Percentiles rank a stretch among this genome's conserved stretches.
Conservation (phyloP, 129 eudicot species). For the Helianthus tuberosus region DNA sequence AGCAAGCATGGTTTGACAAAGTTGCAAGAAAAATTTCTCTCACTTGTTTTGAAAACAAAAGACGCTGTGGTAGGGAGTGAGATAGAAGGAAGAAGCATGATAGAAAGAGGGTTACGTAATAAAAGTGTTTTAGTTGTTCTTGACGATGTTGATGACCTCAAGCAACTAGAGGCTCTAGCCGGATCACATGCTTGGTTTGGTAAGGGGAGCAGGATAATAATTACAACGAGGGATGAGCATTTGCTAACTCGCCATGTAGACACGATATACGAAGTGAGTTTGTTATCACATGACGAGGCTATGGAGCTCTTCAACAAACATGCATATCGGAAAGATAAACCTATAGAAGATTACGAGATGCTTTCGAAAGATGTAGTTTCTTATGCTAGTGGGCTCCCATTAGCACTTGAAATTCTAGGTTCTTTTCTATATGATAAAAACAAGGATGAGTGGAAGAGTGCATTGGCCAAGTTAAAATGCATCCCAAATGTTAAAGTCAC, state of each 20-base stretch:
- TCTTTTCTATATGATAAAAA: slow-evolving; percentile 3
- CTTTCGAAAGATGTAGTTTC: slow-evolving; percentile 9
- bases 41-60: neutral
- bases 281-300: neutral
- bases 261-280: neutral
- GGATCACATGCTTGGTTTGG: slow-evolving; percentile 11
- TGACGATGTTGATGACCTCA: slow-evolving; percentile 3
- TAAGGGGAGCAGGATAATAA: neutral
- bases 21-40: neutral
- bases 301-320: neutral
- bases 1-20: neutral
- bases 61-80: neutral
- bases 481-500: neutral
- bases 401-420: slow-evolving; percentile 4
- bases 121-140: slow-evolving; percentile 13
- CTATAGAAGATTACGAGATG: neutral
- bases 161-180: neutral
- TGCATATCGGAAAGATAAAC: neutral
- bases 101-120: neutral
- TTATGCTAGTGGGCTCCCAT: slow-evolving; percentile 3
- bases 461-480: neutral
- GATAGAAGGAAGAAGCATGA: neutral
- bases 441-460: slow-evolving; percentile 1
- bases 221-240: neutral
- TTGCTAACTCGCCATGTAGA: neutral